These are phyloP conservation scores for Aspergillus cavernicola DNA, from an alignment of 495 filamentous ascomycete species.

Conservation along the genomic window DNA sequence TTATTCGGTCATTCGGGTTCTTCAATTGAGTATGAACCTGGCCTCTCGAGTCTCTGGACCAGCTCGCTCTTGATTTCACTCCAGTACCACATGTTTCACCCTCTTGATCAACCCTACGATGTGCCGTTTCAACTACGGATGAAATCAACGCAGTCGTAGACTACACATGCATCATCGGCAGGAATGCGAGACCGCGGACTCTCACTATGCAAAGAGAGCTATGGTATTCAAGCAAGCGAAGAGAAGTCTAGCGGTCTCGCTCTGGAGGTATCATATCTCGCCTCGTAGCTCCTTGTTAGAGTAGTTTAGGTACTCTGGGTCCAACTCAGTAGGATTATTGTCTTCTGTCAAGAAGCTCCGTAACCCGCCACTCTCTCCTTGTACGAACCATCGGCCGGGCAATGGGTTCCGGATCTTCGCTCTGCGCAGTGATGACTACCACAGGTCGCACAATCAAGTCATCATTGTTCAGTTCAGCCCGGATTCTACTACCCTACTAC, in stretches of 20 bases:
- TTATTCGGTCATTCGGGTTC: not conserved
- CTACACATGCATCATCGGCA: conserved; percentile 4
- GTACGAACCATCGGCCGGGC: not conserved
- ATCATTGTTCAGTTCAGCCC: not conserved
- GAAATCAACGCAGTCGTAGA: not conserved
- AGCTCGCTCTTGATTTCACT: not conserved
- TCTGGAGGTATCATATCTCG: not conserved
- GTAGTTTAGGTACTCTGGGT: too few species aligned
- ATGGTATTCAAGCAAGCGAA: not conserved
- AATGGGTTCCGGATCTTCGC: conserved; percentile 1
- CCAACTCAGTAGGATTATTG: too few species aligned
- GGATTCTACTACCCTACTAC: not conserved
- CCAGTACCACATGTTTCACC: not conserved
- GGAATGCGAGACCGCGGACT: too few species aligned
- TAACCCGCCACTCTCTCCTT: not conserved
- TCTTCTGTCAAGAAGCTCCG: not conserved
- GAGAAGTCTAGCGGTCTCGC: not conserved
- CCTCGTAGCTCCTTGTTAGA: too few species aligned
- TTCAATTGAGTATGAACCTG: not conserved
- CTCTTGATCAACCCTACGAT: not conserved
- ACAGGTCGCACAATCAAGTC: conserved; percentile 1
- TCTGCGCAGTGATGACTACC: conserved; percentile 1
- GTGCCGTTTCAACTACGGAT: not conserved
- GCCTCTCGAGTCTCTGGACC: not conserved
- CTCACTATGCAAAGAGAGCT: not conserved